Evolutionary conservation across 179 eudicot species (phyloP).

Genomic region (Silene coronaria): DNA sequence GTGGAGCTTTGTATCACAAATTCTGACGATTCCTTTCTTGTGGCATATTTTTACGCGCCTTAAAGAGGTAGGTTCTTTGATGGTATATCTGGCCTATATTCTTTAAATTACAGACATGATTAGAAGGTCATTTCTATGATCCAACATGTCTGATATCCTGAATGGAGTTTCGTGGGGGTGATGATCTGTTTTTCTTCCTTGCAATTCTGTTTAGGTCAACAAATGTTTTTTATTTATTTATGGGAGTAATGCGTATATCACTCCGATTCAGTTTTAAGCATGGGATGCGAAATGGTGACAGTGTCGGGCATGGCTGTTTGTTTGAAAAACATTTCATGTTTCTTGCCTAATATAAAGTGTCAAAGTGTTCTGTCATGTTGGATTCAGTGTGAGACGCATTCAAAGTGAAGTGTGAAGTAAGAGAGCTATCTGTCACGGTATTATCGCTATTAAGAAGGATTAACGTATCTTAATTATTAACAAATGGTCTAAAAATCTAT

Average conservation of each 20-base stretch:
- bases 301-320: too few species aligned
- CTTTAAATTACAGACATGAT: not conserved
- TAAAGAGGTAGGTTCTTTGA: slow-evolving; percentile 54
- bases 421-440: too few species aligned
- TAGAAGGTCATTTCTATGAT: not conserved
- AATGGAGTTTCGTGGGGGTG: not conserved
- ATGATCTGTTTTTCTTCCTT: not conserved
- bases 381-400: too few species aligned
- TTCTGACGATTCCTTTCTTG: slow-evolving; percentile 83
- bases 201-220: not conserved
- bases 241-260: not conserved
- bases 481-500: too few species aligned
- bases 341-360: too few species aligned
- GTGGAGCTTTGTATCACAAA: slow-evolving; percentile 73
- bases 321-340: too few species aligned
- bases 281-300: too few species aligned
- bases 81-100: not conserved
- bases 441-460: not conserved
- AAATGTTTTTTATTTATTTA: not conserved
- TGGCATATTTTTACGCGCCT: slow-evolving; percentile 64
- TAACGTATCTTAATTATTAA: not conserved
- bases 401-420: too few species aligned
- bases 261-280: too few species aligned
- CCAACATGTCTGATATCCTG: not conserved
- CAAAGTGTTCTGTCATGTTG: too few species aligned